Base-by-base conservation (phyloP, 257 asterid species). In the Voacanga thouarsii region DNA sequence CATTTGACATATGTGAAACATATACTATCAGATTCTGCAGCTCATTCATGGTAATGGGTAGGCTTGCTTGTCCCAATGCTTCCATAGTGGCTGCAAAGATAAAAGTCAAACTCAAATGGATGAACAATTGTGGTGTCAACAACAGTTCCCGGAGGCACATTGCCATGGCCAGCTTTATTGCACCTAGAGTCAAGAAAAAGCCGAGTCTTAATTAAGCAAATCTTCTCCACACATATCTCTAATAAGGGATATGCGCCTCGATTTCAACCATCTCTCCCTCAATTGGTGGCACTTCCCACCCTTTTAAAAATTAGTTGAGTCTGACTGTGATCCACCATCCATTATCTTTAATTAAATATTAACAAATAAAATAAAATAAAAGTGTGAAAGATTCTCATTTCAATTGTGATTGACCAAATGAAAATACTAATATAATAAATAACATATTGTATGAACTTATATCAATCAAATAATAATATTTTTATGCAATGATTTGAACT, bases 61-160 rank as follows among this genome's bases (percentile, higher is more conserved):
- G 97, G 91, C 89, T 89, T 93, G 86, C 98, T 93, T 6, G 98
- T 92, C 66, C 96, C 98, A 7, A 90, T 63, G 37, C 89, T 80
- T 2, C 97, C 98, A 28, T 75, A 85, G 60, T 93, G 98, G 86
- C 98, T 93, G 84, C 89, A 89, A 12, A 92, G 88, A 72, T 89
- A 93, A 79, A 93, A 93, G 71, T 93, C 94, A 5, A 88, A 93
- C 78, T 89, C 87, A 1, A 12, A 79, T 0, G 95, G 96, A 75
- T 90, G 95, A 64, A 90, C 87, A 18, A 93, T 83, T 1, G 4
- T 71, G 0, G 90, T 81, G 70, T 93, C 98, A 84, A 93, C 97
- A 61, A 93, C 98, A 3, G 96, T 91, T 6, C 94, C 97, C 0
- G 96, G 93, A 45, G 96, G 93, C 41, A 91, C 89, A 77, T 91